Conservation (phyloP, 176 grass and related monocot species). For the Aechmea fasciata region DNA sequence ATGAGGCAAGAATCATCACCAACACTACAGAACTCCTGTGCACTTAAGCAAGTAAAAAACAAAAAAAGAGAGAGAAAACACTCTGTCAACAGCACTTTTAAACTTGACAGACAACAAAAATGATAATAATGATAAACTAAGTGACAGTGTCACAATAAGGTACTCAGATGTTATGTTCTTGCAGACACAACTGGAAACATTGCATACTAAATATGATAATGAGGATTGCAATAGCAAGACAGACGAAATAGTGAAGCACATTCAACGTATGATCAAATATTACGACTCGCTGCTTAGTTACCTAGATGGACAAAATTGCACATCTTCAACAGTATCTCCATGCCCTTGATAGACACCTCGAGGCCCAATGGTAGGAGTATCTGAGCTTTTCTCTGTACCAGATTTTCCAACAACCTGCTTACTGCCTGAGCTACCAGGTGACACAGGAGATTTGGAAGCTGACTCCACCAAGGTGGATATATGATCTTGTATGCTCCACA, state of each 20-base stretch:
- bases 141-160: background rate
- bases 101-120: background rate
- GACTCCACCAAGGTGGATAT: constrained; percentile 61
- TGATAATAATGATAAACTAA: background rate
- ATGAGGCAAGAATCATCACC: constrained; percentile 95
- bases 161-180: background rate
- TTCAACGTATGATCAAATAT: no score
- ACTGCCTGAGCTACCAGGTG: constrained; percentile 45
- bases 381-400: constrained; percentile 41
- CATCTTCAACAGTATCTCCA: constrained; percentile 87
- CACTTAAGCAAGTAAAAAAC: constrained; percentile 37
- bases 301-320: constrained; percentile 92
- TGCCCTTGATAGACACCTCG: constrained; percentile 75
- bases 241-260: no score
- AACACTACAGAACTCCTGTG: constrained; percentile 94
- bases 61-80: constrained; percentile 13
- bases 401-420: constrained; percentile 37
- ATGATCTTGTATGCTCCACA: constrained; percentile 90
- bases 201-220: background rate
- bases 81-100: no score
- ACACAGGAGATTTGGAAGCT: constrained; percentile 30
- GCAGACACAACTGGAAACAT: background rate
- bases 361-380: constrained; percentile 71
- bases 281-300: constrained; percentile 26
- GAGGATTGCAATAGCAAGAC: background rate